Conservation (phyloP, 306 rosid genomes). For the Senna tora region DNA sequence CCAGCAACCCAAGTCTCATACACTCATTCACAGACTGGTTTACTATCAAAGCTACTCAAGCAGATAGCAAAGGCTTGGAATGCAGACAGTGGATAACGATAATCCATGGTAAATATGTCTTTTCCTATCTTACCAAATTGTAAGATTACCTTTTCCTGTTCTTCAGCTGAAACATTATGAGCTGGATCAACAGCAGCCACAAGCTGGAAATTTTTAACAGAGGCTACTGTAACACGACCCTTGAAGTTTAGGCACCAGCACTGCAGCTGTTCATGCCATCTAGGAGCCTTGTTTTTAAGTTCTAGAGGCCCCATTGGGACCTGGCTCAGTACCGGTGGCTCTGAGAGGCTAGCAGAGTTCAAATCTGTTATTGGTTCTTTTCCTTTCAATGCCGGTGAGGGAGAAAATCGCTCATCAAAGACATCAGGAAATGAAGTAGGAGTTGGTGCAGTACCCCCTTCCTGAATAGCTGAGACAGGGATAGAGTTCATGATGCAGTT, state of each 20-base stretch:
- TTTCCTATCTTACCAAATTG: slow-evolving; percentile 90
- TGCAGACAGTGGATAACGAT: slow-evolving; percentile 85
- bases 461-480: slow-evolving; percentile 71
- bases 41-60: slow-evolving; percentile 91
- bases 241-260: slow-evolving; percentile 93
- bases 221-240: slow-evolving; percentile 90
- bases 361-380: slow-evolving; percentile 46
- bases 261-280: slow-evolving; percentile 94
- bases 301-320: slow-evolving; percentile 54
- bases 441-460: slow-evolving; percentile 79
- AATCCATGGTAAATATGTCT: slow-evolving; percentile 93
- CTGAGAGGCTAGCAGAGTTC: slow-evolving; percentile 43
- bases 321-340: slow-evolving; percentile 26
- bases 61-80: slow-evolving; percentile 90
- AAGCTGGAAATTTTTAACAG: slow-evolving; percentile 90
- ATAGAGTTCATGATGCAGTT: slow-evolving; percentile 68
- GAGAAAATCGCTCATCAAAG: slow-evolving; percentile 45
- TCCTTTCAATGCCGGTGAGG: slow-evolving; percentile 47
- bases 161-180: slow-evolving; percentile 63
- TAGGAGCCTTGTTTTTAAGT: slow-evolving; percentile 80
- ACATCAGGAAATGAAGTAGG: slow-evolving; percentile 52
- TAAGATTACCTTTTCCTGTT: slow-evolving; percentile 78
- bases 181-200: slow-evolving; percentile 70
- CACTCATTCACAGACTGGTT: slow-evolving; percentile 79
- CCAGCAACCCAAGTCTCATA: slow-evolving; percentile 26